These are phyloP conservation scores for Solanum gracilifrons DNA, from an alignment of 257 asterid species.

Conservation along the genomic window DNA sequence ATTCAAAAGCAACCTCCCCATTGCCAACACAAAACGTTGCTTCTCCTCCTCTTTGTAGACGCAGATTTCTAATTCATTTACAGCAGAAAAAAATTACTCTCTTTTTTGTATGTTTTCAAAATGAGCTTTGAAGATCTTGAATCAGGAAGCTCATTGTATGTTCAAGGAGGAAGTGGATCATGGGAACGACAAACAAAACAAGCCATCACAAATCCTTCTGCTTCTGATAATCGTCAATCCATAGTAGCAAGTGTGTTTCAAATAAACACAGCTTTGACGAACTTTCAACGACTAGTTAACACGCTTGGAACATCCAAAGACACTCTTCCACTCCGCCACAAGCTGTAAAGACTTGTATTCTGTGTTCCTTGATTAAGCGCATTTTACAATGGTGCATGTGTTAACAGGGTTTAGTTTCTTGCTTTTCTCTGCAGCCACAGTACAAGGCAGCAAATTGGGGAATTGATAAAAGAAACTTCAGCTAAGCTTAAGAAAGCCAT, in stretches of 20 bases:
- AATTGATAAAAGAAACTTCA: conserved; percentile 62
- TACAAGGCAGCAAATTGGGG: conserved; percentile 51
- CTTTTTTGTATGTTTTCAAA: too few species aligned
- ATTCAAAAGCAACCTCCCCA: background rate
- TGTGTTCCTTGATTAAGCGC: background rate
- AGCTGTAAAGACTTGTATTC: conserved; percentile 15
- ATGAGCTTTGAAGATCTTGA: conserved; percentile 53
- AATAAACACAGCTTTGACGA: conserved; percentile 31
- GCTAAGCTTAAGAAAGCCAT: conserved; percentile 59
- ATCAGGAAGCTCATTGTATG: conserved; percentile 14
- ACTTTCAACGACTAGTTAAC: conserved; percentile 30
- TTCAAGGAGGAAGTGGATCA: background rate
- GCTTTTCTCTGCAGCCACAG: conserved; percentile 40
- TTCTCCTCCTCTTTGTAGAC: background rate
- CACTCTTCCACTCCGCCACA: conserved; percentile 29
- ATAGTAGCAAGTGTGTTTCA: conserved; percentile 27
- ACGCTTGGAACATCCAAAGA: conserved; percentile 35
- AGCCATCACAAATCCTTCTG: background rate
- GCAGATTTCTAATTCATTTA: background rate
- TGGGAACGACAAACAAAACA: conserved; percentile 15
- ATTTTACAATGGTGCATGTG: background rate
- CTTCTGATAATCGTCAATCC: conserved; percentile 4
- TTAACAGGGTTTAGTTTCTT: background rate
- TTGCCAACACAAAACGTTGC: background rate
- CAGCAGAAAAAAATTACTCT: background rate